Evolutionary conservation across 129 eudicot species (phyloP).

Genomic region (Tagetes patula): DNA sequence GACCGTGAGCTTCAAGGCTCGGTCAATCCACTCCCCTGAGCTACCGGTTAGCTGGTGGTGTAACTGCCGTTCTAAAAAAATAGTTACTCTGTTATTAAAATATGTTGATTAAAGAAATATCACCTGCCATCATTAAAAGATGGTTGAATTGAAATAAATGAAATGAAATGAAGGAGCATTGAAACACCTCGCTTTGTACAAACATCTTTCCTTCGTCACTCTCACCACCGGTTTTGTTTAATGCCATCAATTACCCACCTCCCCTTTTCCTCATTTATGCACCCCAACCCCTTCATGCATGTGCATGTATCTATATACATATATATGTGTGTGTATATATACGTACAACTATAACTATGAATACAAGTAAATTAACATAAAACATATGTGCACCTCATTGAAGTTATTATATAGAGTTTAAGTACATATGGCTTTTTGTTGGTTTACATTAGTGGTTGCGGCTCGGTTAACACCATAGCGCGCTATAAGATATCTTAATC

Average conservation of each 20-base stretch:
- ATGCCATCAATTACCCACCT: conserved; percentile 49
- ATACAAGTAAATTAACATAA: background rate
- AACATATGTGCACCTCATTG: no score
- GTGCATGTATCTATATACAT: background rate
- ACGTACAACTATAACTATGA: background rate
- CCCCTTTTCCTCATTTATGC: conserved; percentile 36
- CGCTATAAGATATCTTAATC: background rate
- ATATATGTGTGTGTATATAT: background rate
- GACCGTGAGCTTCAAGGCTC: no score
- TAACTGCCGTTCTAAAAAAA: no score
- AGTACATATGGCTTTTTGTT: no score
- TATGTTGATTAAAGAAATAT: conserved; percentile 24
- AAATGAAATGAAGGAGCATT: conserved; percentile 42
- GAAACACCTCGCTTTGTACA: conserved; percentile 54
- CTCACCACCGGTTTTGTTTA: conserved; percentile 51
- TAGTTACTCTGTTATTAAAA: no score
- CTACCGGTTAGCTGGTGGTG: no score
- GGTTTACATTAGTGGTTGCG: no score
- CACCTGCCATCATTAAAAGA: conserved; percentile 52
- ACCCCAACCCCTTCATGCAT: conserved; percentile 1
- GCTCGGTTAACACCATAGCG: background rate
- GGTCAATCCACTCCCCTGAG: no score
- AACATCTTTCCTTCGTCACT: conserved; percentile 46
- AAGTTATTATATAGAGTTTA: no score
- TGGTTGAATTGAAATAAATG: conserved; percentile 51